Evolutionary conservation across 345 rosid species (phyloP).

Genomic region (Theobroma cacao): DNA sequence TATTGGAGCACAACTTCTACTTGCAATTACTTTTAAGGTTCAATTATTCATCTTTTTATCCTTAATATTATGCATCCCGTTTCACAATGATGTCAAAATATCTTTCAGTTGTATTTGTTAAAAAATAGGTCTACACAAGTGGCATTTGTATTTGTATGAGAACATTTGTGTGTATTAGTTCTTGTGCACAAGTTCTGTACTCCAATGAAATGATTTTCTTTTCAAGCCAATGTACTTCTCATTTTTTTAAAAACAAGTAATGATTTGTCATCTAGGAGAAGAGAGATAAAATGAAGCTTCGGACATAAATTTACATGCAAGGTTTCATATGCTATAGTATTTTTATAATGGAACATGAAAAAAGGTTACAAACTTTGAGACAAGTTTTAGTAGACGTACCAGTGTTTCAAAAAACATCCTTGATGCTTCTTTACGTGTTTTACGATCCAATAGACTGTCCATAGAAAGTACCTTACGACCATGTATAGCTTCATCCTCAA

Average conservation of each 20-base stretch:
- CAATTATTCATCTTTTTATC: too few species aligned
- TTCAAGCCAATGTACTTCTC: background rate
- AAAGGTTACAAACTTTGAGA: background rate
- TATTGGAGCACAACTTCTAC: background rate
- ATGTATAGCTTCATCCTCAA: constrained; percentile 59
- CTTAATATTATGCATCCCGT: background rate
- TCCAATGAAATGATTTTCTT: background rate
- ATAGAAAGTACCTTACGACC: constrained; percentile 55
- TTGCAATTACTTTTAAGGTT: background rate
- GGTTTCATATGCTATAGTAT: background rate
- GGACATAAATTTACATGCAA: background rate
- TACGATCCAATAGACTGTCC: constrained; percentile 73
- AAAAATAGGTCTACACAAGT: background rate
- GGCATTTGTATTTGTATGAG: background rate
- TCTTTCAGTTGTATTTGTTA: background rate
- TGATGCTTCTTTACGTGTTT: constrained; percentile 98
- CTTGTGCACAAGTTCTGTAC: background rate
- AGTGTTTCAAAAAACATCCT: constrained; percentile 97
- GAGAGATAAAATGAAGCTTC: background rate
- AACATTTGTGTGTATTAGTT: background rate
- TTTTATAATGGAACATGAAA: background rate
- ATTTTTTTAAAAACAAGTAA: background rate
- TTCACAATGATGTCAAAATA: background rate
- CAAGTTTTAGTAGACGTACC: constrained; percentile 48
- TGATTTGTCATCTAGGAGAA: background rate